Conservation (phyloP, 768 basidiomycete species). For the Panellus pusillus region DNA sequence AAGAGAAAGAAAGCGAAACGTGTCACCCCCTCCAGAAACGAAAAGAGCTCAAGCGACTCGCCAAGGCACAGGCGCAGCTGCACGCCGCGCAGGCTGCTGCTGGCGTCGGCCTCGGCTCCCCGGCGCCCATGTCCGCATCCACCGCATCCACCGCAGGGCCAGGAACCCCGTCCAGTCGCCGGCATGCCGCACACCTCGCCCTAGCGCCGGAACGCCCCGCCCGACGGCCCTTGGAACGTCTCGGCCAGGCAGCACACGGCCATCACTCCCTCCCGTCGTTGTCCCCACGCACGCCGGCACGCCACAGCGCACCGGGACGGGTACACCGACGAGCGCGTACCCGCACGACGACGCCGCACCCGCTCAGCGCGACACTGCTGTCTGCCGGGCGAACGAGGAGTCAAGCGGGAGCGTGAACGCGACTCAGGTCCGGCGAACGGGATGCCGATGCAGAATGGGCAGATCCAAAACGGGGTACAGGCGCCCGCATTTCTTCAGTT, state of each 20-base stretch:
- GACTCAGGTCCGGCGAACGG: conserved; percentile 26
- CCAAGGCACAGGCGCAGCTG: conserved; percentile 51
- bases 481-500: too few relatives aligned
- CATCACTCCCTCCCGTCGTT: conserved; percentile 17
- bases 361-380: conserved; percentile 13
- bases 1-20: too few relatives aligned
- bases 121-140: conserved; percentile 33
- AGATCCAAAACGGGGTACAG: conserved; percentile 8
- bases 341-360: conserved; percentile 17
- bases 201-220: conserved; percentile 32
- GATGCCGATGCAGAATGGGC: conserved; percentile 3
- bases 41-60: conserved; percentile 74
- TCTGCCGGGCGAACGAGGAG: conserved; percentile 16
- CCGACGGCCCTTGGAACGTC: conserved; percentile 22
- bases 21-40: too few relatives aligned
- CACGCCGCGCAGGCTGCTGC: conserved; percentile 28
- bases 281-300: conserved; percentile 25
- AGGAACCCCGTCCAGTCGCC: conserved; percentile 21
- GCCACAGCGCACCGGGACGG: conserved; percentile 24
- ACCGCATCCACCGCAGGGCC: conserved; percentile 16
- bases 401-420: conserved; percentile 32
- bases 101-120: conserved; percentile 27
- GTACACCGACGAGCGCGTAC: conserved; percentile 34
- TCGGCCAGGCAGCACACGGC: conserved; percentile 25
- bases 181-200: conserved; percentile 21